Evolutionary conservation across 768 basidiomycete genomes (phyloP), one percentile per base, ranked within the genome.

Genomic region (Phanerochaete sordida): DNA sequence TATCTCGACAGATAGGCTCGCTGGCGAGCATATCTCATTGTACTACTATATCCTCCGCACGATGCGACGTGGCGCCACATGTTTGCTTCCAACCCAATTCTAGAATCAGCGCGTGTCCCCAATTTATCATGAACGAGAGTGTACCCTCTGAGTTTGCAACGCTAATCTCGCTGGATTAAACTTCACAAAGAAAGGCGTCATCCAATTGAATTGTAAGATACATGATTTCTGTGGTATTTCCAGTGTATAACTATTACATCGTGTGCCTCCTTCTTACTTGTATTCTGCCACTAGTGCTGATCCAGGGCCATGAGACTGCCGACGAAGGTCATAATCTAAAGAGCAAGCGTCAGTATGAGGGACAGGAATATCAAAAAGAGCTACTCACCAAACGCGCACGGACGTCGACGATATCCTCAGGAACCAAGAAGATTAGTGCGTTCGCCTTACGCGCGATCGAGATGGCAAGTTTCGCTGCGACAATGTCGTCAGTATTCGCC

Each of bases 401-500:
- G 61, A 98, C 83, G 72, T 98, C 95, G 35, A 98, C 94, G 66
- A 98, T 95, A 74, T 95, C 95, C 70, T 98, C 96, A 0, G 96
- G 95, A 0, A 98, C 96, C 60, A 98, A 76, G 82, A 98, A 98
- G 68, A 98, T 98, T 66, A 97, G 74, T 4, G 93, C 92, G 56
- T 93, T 92, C 88, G 95, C 88, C 82, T 98, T 98, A 69, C 96
- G 82, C n/a, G 96, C 95, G 66, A 98, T 98, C 2, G 96, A 98
- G 66, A 98, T 98, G 8, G 94, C 96, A 64, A 98, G 75, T 84
- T 98, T 98, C 16, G 95, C 95, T 97, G 63, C n/a, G 47, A 26
- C n/a, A 48, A 30, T 15, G 58, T 59, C 49, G 53, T 50, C 13
- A n/a, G n/a, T n/a, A n/a, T n/a, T 45, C 21, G 9, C 28, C 12